Percentiles rank a stretch among this genome's conserved stretches.
These are phyloP conservation scores for Geranium brycei DNA, from an alignment of 345 rosid species.

Conservation along the genomic window DNA sequence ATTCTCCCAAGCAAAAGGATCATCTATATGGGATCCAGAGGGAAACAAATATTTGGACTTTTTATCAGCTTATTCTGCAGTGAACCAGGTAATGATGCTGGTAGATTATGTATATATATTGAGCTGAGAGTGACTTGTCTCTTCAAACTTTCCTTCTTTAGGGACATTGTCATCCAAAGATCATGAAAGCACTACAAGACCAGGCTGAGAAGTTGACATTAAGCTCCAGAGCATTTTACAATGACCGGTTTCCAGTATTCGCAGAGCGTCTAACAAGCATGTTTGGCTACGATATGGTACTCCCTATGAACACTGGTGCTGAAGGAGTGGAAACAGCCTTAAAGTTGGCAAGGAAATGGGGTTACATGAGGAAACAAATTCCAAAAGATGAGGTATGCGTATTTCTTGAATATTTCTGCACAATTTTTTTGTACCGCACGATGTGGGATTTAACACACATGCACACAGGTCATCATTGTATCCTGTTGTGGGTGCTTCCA, in stretches of 20 bases:
- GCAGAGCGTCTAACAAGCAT: slow-evolving; percentile 68
- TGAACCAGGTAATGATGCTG: slow-evolving; percentile 53
- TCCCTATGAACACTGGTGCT: slow-evolving; percentile 98
- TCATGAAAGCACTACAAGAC: slow-evolving; percentile 62
- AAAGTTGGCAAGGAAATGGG: slow-evolving; percentile 97
- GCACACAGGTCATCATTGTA: slow-evolving; percentile 71
- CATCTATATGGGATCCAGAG: slow-evolving; percentile 81
- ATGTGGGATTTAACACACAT: not conserved
- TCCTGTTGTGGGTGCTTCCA: slow-evolving; percentile 98
- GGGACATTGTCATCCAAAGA: slow-evolving; percentile 98
- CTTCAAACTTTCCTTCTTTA: slow-evolving; percentile 14
- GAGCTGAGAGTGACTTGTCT: not conserved
- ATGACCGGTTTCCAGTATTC: slow-evolving; percentile 67
- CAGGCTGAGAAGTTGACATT: slow-evolving; percentile 78
- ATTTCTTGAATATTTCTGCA: not conserved
- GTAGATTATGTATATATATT: not conserved
- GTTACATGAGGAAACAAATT: slow-evolving; percentile 63
- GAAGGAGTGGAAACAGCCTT: slow-evolving; percentile 96
- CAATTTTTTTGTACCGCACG: too few species aligned
- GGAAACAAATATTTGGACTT: slow-evolving; percentile 87
- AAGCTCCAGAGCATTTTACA: slow-evolving; percentile 81
- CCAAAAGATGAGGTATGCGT: slow-evolving; percentile 58
- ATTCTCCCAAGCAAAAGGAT: slow-evolving; percentile 81
- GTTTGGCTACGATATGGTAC: slow-evolving; percentile 93
- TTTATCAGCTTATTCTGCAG: slow-evolving; percentile 89